phyloP scores from a whole-genome alignment of 1,284 basidiomycete genomes.

The Wolfiporia cocos region DNA sequence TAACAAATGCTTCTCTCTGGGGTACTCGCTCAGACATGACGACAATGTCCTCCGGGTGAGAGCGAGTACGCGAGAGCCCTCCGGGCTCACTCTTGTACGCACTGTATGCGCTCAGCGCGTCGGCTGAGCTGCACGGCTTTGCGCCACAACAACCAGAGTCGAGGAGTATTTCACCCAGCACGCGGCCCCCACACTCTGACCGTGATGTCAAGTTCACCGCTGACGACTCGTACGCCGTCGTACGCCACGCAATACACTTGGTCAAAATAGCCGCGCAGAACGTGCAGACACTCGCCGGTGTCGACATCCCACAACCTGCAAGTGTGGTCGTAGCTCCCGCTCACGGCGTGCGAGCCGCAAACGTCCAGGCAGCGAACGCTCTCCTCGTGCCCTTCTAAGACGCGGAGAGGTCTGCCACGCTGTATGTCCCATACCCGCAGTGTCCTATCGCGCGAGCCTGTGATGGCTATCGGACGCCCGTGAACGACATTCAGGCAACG shows the following conservation, averaged over 20 bases:
- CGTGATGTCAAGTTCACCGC: conserved; percentile 88
- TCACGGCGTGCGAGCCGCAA: conserved; percentile 74
- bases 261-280: conserved; percentile 85
- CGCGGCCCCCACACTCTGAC: conserved; percentile 85
- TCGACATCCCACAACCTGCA: conserved; percentile 67
- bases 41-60: too few relatives aligned
- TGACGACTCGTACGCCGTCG: conserved; percentile 81
- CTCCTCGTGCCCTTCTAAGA: conserved; percentile 75
- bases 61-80: too few relatives aligned
- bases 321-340: conserved; percentile 87
- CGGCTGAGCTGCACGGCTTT: too few relatives aligned
- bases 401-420: conserved; percentile 62
- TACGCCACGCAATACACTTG: conserved; percentile 95
- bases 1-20: too few relatives aligned
- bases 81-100: too few relatives aligned
- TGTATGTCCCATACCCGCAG: conserved; percentile 94
- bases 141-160: too few relatives aligned
- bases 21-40: too few relatives aligned
- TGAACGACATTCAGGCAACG: conserved; percentile 89
- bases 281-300: conserved; percentile 80
- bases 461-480: conserved; percentile 82
- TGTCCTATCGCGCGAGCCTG: conserved; percentile 85
- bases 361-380: conserved; percentile 90
- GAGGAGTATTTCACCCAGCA: conserved; percentile 78
- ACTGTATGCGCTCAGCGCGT: too few relatives aligned